Evolutionary conservation across 83 land plant genomes (phyloP), one percentile per base, ranked within the genome.

Genomic region (Picea abies): DNA sequence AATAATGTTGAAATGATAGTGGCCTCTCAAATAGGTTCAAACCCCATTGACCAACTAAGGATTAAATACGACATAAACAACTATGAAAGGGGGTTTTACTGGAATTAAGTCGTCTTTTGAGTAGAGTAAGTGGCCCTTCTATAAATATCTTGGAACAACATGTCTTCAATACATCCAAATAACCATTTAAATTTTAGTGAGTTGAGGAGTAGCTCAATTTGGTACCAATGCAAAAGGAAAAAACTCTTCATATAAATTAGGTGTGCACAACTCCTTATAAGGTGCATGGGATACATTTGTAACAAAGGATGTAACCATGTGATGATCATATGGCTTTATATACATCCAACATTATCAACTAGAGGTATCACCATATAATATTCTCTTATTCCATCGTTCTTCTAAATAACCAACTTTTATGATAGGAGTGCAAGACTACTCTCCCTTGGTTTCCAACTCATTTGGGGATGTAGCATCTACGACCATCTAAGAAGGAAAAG

Each of bases 121-220:
- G 25, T n/a, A 22, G 15, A 68, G 60, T 62, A 60, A 11, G 8
- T 65, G 26, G 19, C 3, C 62, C 29, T 73, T 80, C 26, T 49
- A 26, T 17, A 62, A 56, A 25, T 67, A 58, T 25, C 79, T 80
- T 52, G 76, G 80, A 73, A 63, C 25, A 44, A 72, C 65, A 77
- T 39, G 47, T 85, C 87, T 29, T 89, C 90, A 11, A 80, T 63
- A 79, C 66, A 80, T 39, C 80, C 83, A 71, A 82, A 70, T 56
- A 69, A 23, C 4, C 44, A 5, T 0, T 41, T 5, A 41, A 41
- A 41, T 41, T 68, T 88, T 89, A 61, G 82, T 29, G 26, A 90
- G 67, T 26, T 86, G 88, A 83, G 89, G 89, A 73, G 92, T 88
- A 22, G 87, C 72, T 39, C 89, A 91, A 49, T 87, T 87, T 73